These are phyloP conservation scores for Houttuynia cordata DNA, from an alignment of 164 flowering plant genomes.

Conservation along the genomic window DNA sequence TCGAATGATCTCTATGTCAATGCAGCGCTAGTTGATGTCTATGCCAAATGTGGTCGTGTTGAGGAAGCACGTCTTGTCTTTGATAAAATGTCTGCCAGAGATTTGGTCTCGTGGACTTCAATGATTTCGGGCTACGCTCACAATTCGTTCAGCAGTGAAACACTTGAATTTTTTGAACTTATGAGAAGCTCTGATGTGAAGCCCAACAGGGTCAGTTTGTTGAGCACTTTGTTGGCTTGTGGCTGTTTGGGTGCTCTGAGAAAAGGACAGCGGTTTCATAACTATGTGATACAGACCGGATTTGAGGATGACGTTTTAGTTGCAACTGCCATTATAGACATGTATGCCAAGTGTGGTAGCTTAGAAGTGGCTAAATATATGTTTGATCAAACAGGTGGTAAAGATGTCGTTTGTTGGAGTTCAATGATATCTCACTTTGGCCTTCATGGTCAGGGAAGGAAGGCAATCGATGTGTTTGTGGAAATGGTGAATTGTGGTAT, in stretches of 20 bases:
- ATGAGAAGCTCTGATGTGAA: constrained; percentile 8
- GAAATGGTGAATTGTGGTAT: constrained; percentile 9
- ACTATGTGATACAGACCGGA: constrained; percentile 5
- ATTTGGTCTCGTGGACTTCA: constrained; percentile 12
- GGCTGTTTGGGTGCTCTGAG: constrained; percentile 11
- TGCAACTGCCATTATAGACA: constrained; percentile 10
- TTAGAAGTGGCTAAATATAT: constrained; percentile 7
- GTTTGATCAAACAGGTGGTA: constrained; percentile 8
- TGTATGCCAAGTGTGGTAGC: constrained; percentile 12
- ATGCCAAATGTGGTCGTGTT: constrained; percentile 9
- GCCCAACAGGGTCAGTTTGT: constrained; percentile 10
- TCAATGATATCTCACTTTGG: constrained; percentile 9
- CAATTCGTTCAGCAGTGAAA: constrained; percentile 8
- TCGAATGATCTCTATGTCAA: constrained; percentile 5
- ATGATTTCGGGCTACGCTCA: constrained; percentile 15
- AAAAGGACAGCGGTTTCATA: constrained; percentile 12
- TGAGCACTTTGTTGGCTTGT: constrained; percentile 13
- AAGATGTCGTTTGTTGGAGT: constrained; percentile 13
- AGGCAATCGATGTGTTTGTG: constrained; percentile 4
- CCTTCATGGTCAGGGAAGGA: constrained; percentile 9
- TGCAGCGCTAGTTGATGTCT: constrained; percentile 12
- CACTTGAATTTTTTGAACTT: constrained; percentile 5
- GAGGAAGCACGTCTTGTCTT: constrained; percentile 8
- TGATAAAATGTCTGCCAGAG: constrained; percentile 11
- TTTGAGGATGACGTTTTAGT: constrained; percentile 9